phyloP scores from a whole-genome alignment of 2,329 filamentous ascomycete genomes.

The Aschersonia sp. region DNA sequence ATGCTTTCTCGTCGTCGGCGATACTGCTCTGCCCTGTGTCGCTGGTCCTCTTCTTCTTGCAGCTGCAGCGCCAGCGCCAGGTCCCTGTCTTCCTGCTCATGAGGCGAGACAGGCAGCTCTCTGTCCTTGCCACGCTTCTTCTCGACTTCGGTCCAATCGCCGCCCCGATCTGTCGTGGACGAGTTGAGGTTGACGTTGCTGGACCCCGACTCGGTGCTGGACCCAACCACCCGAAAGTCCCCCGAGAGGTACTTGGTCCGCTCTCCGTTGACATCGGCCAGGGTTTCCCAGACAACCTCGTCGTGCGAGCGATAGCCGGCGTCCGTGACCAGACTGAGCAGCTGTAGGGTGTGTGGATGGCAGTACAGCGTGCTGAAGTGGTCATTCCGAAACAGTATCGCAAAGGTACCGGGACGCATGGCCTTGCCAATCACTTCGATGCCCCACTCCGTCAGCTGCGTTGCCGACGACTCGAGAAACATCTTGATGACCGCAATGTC shows the following conservation, averaged over 20 bases:
- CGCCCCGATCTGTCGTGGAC: slow-evolving; percentile 9
- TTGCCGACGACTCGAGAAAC: slow-evolving; percentile 67
- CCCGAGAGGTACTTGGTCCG: slow-evolving; percentile 75
- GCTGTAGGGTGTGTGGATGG: slow-evolving; percentile 59
- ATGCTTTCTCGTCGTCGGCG: slow-evolving; percentile 51
- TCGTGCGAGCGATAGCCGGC: slow-evolving; percentile 77
- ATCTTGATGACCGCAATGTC: slow-evolving; percentile 75
- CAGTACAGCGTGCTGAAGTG: slow-evolving; percentile 93
- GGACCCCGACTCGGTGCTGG: slow-evolving; percentile 7
- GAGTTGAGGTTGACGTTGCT: slow-evolving; percentile 6
- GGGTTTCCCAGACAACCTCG: slow-evolving; percentile 90
- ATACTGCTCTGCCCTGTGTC: slow-evolving; percentile 50
- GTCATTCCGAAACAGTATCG: slow-evolving; percentile 91
- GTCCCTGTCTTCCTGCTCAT: slow-evolving; percentile 69
- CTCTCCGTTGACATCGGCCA: slow-evolving; percentile 77
- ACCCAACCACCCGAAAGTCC: slow-evolving; percentile 56
- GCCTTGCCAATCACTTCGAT: slow-evolving; percentile 58
- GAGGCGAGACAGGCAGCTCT: slow-evolving; percentile 20
- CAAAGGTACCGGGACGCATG: slow-evolving; percentile 63
- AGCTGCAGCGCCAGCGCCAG: slow-evolving; percentile 80
- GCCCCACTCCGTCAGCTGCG: slow-evolving; percentile 74
- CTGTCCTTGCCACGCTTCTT: slow-evolving; percentile 14
- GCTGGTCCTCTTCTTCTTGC: slow-evolving; percentile 85
- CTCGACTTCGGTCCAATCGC: slow-evolving; percentile 42
- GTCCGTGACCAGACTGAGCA: slow-evolving; percentile 82